Evolutionary conservation across 805 yeast genomes (phyloP).

Genomic region (Candida loeiensis): DNA sequence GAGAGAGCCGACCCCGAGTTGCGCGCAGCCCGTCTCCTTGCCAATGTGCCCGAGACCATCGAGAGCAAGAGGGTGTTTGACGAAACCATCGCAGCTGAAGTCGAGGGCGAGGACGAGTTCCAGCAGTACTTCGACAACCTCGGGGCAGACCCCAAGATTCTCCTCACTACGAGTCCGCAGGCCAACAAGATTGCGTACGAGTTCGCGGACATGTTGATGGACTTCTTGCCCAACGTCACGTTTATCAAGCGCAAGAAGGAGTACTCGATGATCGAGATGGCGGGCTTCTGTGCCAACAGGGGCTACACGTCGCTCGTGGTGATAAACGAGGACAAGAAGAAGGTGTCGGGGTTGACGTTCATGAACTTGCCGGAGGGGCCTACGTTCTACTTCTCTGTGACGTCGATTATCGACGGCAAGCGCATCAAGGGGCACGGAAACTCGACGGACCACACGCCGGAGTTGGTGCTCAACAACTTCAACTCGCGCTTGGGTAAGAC

Average conservation of each 20-base stretch:
- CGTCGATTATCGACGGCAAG: conserved; percentile 72
- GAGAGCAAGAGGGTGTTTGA: conserved; percentile 83
- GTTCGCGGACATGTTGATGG: conserved; percentile 82
- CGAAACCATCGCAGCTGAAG: conserved; percentile 67
- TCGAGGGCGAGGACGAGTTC: conserved; percentile 66
- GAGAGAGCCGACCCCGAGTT: conserved; percentile 81
- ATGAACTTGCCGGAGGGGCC: conserved; percentile 96
- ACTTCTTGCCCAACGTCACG: conserved; percentile 78
- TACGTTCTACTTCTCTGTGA: conserved; percentile 82
- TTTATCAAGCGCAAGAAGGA: conserved; percentile 86
- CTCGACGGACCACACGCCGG: conserved; percentile 89
- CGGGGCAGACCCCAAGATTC: conserved; percentile 70
- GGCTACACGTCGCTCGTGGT: conserved; percentile 86
- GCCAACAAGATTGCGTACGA: conserved; percentile 87
- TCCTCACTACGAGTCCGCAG: conserved; percentile 82
- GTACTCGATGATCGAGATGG: conserved; percentile 82
- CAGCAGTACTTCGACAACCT: conserved; percentile 50
- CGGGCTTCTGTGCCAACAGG: conserved; percentile 73
- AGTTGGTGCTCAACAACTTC: conserved; percentile 86
- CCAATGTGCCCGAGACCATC: conserved; percentile 76
- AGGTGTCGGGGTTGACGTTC: conserved; percentile 86
- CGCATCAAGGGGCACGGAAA: conserved; percentile 84
- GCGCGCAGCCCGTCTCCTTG: conserved; percentile 72
- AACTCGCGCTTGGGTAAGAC: conserved; percentile 90
- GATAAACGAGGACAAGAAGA: conserved; percentile 90